Conservation (phyloP, 2,329 filamentous ascomycete species). For the Amauroascus niger region DNA sequence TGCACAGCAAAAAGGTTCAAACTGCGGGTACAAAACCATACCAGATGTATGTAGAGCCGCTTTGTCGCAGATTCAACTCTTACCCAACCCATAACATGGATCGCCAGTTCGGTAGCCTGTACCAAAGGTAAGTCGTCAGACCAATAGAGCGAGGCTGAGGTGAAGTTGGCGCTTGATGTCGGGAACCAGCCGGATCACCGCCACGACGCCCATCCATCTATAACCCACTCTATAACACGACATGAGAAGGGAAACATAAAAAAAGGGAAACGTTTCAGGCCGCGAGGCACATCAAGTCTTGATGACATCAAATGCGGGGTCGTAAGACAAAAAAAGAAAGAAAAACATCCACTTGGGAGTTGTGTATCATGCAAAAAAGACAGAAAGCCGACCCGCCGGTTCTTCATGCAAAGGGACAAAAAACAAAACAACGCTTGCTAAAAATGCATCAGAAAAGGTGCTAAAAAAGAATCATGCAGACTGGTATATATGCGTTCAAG, state of each 20-base stretch:
- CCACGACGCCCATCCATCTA: constrained; percentile 16
- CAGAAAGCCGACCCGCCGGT: constrained; percentile 41
- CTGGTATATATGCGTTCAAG: constrained; percentile 22
- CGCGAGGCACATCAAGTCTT: constrained; percentile 43
- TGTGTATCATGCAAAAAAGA: constrained; percentile 17
- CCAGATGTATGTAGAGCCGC: constrained; percentile 27
- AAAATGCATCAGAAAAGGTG: constrained; percentile 36
- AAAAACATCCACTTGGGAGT: constrained; percentile 29
- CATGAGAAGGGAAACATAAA: constrained; percentile 27
- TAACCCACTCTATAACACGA: constrained; percentile 22
- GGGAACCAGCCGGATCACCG: constrained; percentile 18
- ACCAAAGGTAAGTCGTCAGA: constrained; percentile 21
- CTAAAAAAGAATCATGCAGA: constrained; percentile 37
- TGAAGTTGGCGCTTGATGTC: constrained; percentile 14
- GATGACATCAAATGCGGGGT: constrained; percentile 38
- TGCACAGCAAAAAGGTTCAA: constrained; percentile 4
- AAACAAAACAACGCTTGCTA: constrained; percentile 41
- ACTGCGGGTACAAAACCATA: constrained; percentile 25
- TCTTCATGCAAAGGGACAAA: constrained; percentile 38
- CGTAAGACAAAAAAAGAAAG: constrained; percentile 22
- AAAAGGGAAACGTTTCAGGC: constrained; percentile 33
- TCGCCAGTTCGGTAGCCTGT: constrained; percentile 34
- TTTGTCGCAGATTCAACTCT: constrained; percentile 16
- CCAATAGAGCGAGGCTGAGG: constrained; percentile 27
- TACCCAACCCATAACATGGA: constrained; percentile 17